Conservation (phyloP, 305 asterid genomes). For the Andrographis paniculata region DNA sequence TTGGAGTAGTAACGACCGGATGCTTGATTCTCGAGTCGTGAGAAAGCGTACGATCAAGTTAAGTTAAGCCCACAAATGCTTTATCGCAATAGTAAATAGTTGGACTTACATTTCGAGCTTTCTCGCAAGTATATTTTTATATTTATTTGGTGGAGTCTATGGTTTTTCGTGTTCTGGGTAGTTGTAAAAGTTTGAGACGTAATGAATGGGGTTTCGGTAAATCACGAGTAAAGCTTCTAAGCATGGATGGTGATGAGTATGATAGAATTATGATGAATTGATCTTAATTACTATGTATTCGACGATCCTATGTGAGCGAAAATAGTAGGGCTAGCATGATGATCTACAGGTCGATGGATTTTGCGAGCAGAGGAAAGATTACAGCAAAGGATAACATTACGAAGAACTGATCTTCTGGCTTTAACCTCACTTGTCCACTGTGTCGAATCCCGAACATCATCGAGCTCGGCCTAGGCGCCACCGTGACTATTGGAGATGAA, state of each 20-base stretch:
- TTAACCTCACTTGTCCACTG: slow-evolving; percentile 22
- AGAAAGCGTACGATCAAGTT: slow-evolving; percentile 4
- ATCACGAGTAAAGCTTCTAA: too few species aligned
- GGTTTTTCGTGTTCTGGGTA: not conserved
- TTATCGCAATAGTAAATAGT: slow-evolving; percentile 1
- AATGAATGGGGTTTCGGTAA: not conserved
- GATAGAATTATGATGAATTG: not conserved
- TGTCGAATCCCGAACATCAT: slow-evolving; percentile 29
- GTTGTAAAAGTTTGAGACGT: not conserved
- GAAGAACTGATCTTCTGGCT: slow-evolving; percentile 15
- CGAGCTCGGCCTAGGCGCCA: slow-evolving; percentile 28
- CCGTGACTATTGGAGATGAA: slow-evolving; percentile 34
- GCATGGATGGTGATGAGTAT: not conserved
- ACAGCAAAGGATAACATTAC: slow-evolving; percentile 19
- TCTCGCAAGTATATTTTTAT: not conserved
- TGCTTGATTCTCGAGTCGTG: slow-evolving; percentile 6
- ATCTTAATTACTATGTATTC: not conserved
- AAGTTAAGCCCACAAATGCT: not conserved
- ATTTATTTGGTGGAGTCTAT: not conserved
- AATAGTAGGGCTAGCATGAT: not conserved
- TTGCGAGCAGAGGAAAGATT: slow-evolving; percentile 12
- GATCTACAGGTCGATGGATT: slow-evolving; percentile 1
- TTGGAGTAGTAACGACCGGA: slow-evolving; percentile 45
- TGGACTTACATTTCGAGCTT: slow-evolving; percentile 1
- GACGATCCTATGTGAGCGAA: not conserved